Conservation (phyloP, 2,329 filamentous ascomycete genomes). For the Scedosporium dehoogii region DNA sequence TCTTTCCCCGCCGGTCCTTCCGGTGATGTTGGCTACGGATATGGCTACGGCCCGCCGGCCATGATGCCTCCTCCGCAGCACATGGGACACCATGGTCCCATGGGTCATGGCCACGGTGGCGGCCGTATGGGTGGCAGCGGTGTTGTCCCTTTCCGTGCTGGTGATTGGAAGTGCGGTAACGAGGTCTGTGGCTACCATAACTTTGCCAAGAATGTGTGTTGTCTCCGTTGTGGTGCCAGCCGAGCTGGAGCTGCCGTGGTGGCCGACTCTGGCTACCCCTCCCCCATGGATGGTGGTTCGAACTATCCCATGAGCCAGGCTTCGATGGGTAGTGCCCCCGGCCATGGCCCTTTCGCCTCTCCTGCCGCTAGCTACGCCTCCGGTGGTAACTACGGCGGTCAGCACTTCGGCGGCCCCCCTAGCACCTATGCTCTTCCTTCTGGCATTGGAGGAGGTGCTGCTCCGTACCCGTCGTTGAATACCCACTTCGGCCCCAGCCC, state of each 20-base stretch:
- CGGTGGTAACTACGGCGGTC: slow-evolving; percentile 49
- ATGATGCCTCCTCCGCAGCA: slow-evolving; percentile 75
- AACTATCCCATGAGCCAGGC: slow-evolving; percentile 72
- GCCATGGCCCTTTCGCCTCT: slow-evolving; percentile 63
- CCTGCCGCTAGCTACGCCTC: slow-evolving; percentile 55
- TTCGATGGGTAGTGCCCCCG: slow-evolving; percentile 59
- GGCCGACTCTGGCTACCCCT: slow-evolving; percentile 84
- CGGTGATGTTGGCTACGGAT: slow-evolving; percentile 56
- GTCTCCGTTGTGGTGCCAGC: slow-evolving; percentile 89
- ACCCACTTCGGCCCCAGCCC: slow-evolving; percentile 70
- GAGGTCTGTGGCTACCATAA: slow-evolving; percentile 98
- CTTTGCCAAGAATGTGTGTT: slow-evolving; percentile 98
- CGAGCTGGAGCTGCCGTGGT: slow-evolving; percentile 90
- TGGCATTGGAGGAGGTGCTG: slow-evolving; percentile 63
- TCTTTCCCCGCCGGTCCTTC: slow-evolving; percentile 92
- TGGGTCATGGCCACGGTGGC: slow-evolving; percentile 40
- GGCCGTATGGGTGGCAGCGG: slow-evolving; percentile 72
- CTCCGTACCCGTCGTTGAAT: slow-evolving; percentile 68
- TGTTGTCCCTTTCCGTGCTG: slow-evolving; percentile 92
- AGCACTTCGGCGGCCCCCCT: slow-evolving; percentile 79
- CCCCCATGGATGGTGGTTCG: slow-evolving; percentile 77
- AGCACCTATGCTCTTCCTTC: slow-evolving; percentile 86
- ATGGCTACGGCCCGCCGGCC: slow-evolving; percentile 60
- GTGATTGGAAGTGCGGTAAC: slow-evolving; percentile 98
- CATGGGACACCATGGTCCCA: slow-evolving; percentile 46